phyloP scores from a whole-genome alignment of 192 early-diverging fungal genomes.

The Linnemannia elongata region DNA sequence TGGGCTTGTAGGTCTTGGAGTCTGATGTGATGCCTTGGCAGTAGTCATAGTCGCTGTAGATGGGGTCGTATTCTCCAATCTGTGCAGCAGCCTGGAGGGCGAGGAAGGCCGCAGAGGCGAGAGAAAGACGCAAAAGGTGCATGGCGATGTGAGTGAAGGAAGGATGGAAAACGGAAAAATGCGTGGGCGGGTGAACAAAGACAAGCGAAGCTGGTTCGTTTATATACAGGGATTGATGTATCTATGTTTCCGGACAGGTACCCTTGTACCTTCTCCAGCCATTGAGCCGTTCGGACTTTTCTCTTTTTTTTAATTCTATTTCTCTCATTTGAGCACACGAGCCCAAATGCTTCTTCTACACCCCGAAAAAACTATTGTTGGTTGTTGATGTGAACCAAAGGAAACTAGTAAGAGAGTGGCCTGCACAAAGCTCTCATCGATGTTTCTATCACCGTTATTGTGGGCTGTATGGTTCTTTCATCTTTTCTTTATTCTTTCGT shows the following conservation, averaged over 20 bases:
- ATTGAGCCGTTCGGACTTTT: not conserved
- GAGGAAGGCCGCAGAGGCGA: not conserved
- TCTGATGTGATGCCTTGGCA: constrained; percentile 4
- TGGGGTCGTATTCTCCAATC: not conserved
- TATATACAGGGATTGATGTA: not conserved
- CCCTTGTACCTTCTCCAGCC: not conserved
- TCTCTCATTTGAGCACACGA: not conserved
- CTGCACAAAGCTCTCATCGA: not conserved
- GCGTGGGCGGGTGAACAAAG: not conserved
- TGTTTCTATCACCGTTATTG: not conserved
- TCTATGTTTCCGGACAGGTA: not conserved
- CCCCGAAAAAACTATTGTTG: not conserved
- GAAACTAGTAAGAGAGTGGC: not conserved
- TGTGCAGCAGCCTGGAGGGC: not conserved
- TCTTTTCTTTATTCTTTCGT: not conserved
- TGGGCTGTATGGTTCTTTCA: not conserved
- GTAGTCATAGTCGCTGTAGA: constrained; percentile 11
- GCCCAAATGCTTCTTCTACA: not conserved
- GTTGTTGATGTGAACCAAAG: not conserved
- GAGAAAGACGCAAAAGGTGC: not conserved
- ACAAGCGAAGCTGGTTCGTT: not conserved
- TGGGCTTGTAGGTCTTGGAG: not conserved
- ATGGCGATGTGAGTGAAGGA: not conserved
- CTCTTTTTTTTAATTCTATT: not conserved
- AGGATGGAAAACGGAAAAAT: too few species aligned